Evolutionary conservation across 1,284 basidiomycete species (phyloP).

Genomic region (Ceratobasidium papillatum): DNA sequence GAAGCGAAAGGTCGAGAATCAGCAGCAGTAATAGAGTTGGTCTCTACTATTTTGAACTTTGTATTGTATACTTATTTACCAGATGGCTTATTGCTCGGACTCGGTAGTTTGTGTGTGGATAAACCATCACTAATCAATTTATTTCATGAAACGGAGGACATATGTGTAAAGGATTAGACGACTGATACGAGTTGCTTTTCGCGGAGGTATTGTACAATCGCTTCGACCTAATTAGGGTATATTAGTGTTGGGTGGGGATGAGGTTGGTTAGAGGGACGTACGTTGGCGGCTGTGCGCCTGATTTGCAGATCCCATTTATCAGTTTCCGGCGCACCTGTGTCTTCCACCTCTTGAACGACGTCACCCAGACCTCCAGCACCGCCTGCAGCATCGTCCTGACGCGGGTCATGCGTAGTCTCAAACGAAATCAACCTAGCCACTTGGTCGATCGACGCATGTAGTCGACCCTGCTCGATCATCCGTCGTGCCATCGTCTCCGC

Average conservation of each 20-base stretch:
- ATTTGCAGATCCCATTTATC: slow-evolving; percentile 94
- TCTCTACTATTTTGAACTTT: slow-evolving; percentile 16
- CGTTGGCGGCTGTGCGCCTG: slow-evolving; percentile 82
- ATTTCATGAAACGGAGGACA: slow-evolving; percentile 12
- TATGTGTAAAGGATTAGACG: neutral
- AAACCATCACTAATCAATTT: slow-evolving; percentile 30
- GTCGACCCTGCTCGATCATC: slow-evolving; percentile 95
- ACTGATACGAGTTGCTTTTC: slow-evolving; percentile 67
- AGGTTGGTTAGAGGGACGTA: slow-evolving; percentile 53
- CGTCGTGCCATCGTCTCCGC: slow-evolving; percentile 93
- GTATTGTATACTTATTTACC: slow-evolving; percentile 44
- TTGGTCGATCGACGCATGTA: slow-evolving; percentile 93
- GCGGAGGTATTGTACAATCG: slow-evolving; percentile 79
- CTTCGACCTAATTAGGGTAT: slow-evolving; percentile 67
- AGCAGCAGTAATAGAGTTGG: slow-evolving; percentile 57
- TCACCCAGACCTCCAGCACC: slow-evolving; percentile 92
- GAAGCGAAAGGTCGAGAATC: slow-evolving; percentile 40
- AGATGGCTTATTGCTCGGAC: slow-evolving; percentile 12
- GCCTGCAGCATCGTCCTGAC: slow-evolving; percentile 84
- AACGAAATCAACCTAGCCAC: slow-evolving; percentile 93
- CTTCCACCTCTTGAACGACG: slow-evolving; percentile 80
- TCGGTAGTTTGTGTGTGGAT: slow-evolving; percentile 7
- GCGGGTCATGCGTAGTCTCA: slow-evolving; percentile 60
- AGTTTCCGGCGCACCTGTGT: slow-evolving; percentile 86
- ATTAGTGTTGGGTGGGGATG: slow-evolving; percentile 2